phyloP scores from a whole-genome alignment of 306 rosid species.

The Lotus japonicus region DNA sequence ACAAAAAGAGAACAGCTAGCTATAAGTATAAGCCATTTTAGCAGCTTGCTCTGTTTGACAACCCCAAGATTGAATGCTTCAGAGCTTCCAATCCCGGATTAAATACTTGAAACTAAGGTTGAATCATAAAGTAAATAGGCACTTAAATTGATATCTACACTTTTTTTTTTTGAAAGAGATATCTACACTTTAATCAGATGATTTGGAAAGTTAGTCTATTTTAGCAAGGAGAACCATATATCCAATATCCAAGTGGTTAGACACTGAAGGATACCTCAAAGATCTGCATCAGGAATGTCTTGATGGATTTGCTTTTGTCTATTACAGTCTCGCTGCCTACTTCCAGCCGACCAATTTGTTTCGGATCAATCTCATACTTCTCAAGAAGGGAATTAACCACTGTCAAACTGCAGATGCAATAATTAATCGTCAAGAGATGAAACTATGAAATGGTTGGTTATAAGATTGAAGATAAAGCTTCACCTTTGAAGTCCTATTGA shows the following conservation, averaged over 20 bases:
- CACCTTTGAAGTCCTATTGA: background rate
- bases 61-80: background rate
- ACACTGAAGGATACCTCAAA: constrained; percentile 64
- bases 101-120: constrained; percentile 4
- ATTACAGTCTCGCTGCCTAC: constrained; percentile 98
- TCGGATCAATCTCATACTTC: constrained; percentile 77
- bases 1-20: constrained; percentile 13
- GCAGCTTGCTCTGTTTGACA: background rate
- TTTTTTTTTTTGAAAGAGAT: too few species aligned
- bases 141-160: background rate
- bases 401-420: constrained; percentile 72
- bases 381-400: constrained; percentile 81
- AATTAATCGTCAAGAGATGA: constrained; percentile 8
- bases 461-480: background rate
- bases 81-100: background rate
- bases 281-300: constrained; percentile 95
- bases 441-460: background rate
- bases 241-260: background rate
- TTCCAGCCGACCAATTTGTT: constrained; percentile 97
- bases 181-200: background rate
- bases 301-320: constrained; percentile 98
- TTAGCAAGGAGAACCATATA: background rate
- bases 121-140: background rate
- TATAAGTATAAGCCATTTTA: background rate
- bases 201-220: background rate